Conservation (phyloP, 306 rosid genomes). For the Vigna nakashimae region DNA sequence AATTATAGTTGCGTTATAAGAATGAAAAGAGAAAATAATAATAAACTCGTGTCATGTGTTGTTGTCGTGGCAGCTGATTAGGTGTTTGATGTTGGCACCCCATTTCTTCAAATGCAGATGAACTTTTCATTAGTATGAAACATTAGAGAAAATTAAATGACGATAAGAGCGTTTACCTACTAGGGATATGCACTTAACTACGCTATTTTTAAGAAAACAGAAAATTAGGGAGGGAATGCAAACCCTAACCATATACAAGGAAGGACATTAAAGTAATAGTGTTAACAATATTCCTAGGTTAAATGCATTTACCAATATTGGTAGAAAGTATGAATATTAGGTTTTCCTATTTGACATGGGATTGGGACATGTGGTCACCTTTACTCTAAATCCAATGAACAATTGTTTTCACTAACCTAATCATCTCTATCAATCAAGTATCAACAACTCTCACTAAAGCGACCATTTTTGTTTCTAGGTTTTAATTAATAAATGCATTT, state of each 20-base stretch:
- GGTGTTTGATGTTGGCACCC: constrained; percentile 50
- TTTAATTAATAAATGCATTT: background rate
- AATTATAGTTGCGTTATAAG: constrained; percentile 27
- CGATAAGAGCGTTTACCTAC: constrained; percentile 49
- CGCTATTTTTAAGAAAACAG: constrained; percentile 23
- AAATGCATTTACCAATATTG: background rate
- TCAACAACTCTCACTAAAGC: constrained; percentile 54
- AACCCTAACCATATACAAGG: background rate
- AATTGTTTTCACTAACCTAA: constrained; percentile 68
- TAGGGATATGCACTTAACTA: constrained; percentile 9
- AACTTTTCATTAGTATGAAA: constrained; percentile 39
- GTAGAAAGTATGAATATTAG: background rate
- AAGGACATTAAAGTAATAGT: constrained; percentile 29
- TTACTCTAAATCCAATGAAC: constrained; percentile 57
- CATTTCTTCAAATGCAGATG: constrained; percentile 57
- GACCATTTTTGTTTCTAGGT: constrained; percentile 23
- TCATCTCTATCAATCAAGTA: constrained; percentile 41
- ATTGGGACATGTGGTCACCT: constrained; percentile 48
- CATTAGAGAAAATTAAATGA: constrained; percentile 32
- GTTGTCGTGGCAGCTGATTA: constrained; percentile 51
- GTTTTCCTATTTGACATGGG: constrained; percentile 31
- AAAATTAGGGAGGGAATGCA: constrained; percentile 3
- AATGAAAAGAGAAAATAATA: background rate
- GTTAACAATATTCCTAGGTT: constrained; percentile 7
- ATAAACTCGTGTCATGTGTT: constrained; percentile 22